phyloP scores from a whole-genome alignment of 495 filamentous ascomycete species.

The Astrothelium macrocarpum region DNA sequence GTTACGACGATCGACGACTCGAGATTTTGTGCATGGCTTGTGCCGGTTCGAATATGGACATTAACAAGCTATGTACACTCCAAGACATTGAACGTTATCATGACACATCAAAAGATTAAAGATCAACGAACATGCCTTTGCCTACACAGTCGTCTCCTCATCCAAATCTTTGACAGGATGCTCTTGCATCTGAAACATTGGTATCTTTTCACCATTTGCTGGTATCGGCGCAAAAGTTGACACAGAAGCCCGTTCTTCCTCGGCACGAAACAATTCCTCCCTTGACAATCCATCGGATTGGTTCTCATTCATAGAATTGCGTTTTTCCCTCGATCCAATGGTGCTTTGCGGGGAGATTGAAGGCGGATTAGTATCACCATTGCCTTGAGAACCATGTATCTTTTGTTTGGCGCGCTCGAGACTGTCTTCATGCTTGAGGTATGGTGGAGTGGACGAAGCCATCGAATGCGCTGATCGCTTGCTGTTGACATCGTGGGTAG shows the following conservation, averaged over 20 bases:
- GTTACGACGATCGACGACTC: background rate
- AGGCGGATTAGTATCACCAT: background rate
- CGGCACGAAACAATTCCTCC: background rate
- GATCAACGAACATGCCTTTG: background rate
- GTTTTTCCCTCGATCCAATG: background rate
- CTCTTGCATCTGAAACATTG: constrained; percentile 22
- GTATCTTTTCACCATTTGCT: constrained; percentile 10
- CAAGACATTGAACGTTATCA: background rate
- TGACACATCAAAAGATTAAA: background rate
- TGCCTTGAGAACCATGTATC: background rate
- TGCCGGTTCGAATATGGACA: background rate
- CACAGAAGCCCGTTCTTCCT: background rate
- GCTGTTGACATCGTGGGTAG: background rate
- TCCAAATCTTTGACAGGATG: constrained; percentile 19
- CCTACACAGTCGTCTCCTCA: background rate
- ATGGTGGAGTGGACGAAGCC: background rate
- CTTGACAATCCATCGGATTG: background rate
- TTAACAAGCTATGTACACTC: background rate
- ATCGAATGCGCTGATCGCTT: constrained; percentile 9
- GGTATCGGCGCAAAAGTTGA: background rate
- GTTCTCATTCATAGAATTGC: background rate
- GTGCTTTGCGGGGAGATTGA: background rate
- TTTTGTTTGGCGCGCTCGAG: constrained; percentile 1
- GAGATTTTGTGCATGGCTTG: background rate
- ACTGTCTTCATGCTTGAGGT: background rate